Percentiles rank a stretch among this genome's conserved stretches.
Evolutionary conservation across 1,284 basidiomycete genomes (phyloP).

Genomic region (Paramarasmius palmivorus): DNA sequence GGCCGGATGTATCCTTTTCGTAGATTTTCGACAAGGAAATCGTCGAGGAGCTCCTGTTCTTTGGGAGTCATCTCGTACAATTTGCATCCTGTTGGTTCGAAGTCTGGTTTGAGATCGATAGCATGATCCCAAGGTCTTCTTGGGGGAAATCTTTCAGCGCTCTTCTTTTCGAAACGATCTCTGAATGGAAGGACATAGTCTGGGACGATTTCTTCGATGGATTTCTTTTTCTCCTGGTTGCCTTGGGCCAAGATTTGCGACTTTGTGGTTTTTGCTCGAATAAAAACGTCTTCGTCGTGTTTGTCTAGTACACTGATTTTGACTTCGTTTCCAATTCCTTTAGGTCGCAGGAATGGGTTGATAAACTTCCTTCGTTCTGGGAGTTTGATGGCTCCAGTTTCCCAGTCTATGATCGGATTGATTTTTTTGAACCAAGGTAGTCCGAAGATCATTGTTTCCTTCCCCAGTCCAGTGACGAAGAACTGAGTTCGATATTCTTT

Average conservation of each 20-base stretch:
- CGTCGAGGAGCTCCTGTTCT: slow-evolving; percentile 12
- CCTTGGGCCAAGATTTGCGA: background rate
- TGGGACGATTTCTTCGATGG: background rate
- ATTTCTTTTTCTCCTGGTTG: too few species aligned
- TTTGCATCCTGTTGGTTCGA: slow-evolving; percentile 18
- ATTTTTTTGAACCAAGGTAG: slow-evolving; percentile 26
- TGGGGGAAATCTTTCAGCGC: slow-evolving; percentile 8
- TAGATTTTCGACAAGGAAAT: slow-evolving; percentile 34
- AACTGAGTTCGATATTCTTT: slow-evolving; percentile 10
- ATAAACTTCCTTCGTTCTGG: slow-evolving; percentile 17
- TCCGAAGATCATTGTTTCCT: slow-evolving; percentile 24
- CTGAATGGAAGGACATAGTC: slow-evolving; percentile 4
- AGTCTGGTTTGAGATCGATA: slow-evolving; percentile 29
- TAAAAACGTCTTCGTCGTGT: too few species aligned
- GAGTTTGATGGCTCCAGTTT: slow-evolving; percentile 20
- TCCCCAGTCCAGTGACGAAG: slow-evolving; percentile 23
- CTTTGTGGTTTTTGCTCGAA: too few species aligned
- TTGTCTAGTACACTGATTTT: background rate
- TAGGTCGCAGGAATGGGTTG: background rate
- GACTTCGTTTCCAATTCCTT: background rate
- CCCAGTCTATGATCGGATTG: slow-evolving; percentile 30
- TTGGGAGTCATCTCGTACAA: slow-evolving; percentile 26
- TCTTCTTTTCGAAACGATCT: slow-evolving; percentile 23
- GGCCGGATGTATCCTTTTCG: slow-evolving; percentile 21
- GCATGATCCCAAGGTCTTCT: slow-evolving; percentile 18